Evolutionary conservation across 2,329 filamentous ascomycete genomes (phyloP), one percentile per base, ranked within the genome.

Genomic region (Cercospora brassicicola): DNA sequence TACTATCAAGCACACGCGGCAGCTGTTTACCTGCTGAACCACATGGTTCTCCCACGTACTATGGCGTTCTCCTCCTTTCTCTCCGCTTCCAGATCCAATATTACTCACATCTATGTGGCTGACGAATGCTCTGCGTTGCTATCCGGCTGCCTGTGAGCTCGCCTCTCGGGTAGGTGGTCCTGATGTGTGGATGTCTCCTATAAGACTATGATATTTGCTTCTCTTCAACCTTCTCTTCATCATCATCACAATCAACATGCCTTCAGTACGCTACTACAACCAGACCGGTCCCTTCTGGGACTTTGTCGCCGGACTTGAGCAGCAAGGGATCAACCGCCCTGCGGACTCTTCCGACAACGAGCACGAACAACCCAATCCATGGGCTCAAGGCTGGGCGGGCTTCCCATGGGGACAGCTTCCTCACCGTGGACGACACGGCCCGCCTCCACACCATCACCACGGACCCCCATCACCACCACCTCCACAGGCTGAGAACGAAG

Each of bases 211-310:
- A 23, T 39, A 31, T 15, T 15, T 53, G 39, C 48, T 23, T 30
- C 1, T 4, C 31, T 7, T 18, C 11, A 13, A 39, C 1, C 36
- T 62, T 13, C 31, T 66, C 30, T 23, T 69, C 66, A 67, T 48
- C 67, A 69, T 60, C 45, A 70, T 39, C 62, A 72, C 59, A 69
- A 71, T 59, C 72, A 82, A 76, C 66, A 87, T 87, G 85, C 82
- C 85, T 74, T 83, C 83, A 71, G 78, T 86, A 68, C 80, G 82
- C 67, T 84, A 85, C 75, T 82, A 85, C 79, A 86, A 86, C 67
- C 80, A 83, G 65, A 81, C 81, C 4, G 81, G 82, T 73, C 83
- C 84, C 62, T 86, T 87, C 75, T 87, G 86, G 85, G 84, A 87
- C 75, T 85, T 84, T 68, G 72, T 87, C 63, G 81, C 83, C 62